Base-by-base conservation (phyloP, 345 rosid species). In the Rhodomyrtus tomentosa region DNA sequence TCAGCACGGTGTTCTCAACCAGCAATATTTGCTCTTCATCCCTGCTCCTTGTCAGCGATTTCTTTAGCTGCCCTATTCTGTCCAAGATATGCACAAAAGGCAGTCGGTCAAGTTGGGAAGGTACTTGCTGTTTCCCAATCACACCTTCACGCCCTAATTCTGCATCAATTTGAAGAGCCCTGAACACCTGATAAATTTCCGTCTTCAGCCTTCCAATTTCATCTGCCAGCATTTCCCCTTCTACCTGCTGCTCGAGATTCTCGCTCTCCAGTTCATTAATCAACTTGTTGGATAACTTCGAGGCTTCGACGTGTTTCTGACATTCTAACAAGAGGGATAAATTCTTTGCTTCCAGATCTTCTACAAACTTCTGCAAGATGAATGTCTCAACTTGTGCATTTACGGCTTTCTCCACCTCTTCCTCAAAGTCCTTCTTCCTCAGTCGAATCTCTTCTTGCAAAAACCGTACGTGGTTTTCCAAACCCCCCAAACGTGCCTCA, bases 341-440 rank as follows among this genome's bases (percentile, higher is more conserved):
- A 62, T 95, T 96, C 88, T 93, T 93, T 83, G 88, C 89, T 89
- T 94, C 98, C 68, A 94, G 86, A 82, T 95, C 99, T 89, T 93
- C 90, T 59, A 93, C 88, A 83, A 94, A 91, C 84, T 89, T 93
- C 89, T 96, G 93, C 89, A 96, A 88, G 82, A 96, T 87, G 84
- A 95, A 92, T 86, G 91, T 95, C 92, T 95, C 97, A 10, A 94
- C 94, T 87, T 96, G 94, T 29, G 96, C 93, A 88, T 91, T 92
- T 84, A 94, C 94, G 82, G 93, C 96, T 91, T 91, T 93, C 83
- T 94, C 99, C 84, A 97, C 92, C 82, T 95, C 98, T 85, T 94
- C 99, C 90, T 95, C 98, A 83, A 91, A 97, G 48, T 95, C 96
- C 90, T 90, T 93, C 93, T 88, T 92, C 82, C 94, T 90, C 51